Evolutionary conservation across 2,329 filamentous ascomycete genomes (phyloP).

Genomic region (Trichoderma citrinoviride): DNA sequence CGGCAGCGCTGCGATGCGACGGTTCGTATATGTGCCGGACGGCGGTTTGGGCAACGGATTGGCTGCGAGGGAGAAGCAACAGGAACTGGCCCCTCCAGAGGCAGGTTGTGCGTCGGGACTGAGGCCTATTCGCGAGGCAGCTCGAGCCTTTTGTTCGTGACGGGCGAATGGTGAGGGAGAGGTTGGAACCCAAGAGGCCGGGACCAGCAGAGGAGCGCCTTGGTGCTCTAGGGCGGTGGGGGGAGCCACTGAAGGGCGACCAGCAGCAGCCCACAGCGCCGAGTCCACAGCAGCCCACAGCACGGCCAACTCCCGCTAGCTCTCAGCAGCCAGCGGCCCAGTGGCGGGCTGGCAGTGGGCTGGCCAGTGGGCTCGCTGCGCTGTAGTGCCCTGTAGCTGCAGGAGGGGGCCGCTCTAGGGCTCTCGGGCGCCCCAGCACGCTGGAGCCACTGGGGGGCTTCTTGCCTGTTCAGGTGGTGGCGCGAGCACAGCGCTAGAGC

Average conservation of each 20-base stretch:
- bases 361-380: constrained; percentile 14
- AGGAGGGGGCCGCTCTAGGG: neutral
- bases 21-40: constrained; percentile 1
- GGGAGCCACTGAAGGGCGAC: neutral
- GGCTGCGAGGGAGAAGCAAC: constrained; percentile 3
- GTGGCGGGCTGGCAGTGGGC: constrained; percentile 4
- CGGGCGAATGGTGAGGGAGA: constrained; percentile 16
- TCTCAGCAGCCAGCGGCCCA: constrained; percentile 11
- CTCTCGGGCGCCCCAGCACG: neutral
- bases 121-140: constrained; percentile 19
- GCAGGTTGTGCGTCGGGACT: constrained; percentile 14
- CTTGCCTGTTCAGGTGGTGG: neutral
- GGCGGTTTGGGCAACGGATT: constrained; percentile 8
- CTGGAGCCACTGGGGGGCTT: neutral
- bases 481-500: constrained; percentile 4
- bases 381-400: neutral
- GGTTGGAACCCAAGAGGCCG: constrained; percentile 19
- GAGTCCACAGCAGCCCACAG: neutral
- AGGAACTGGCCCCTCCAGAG: constrained; percentile 17
- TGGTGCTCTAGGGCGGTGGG: constrained; percentile 1
- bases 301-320: constrained; percentile 20
- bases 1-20: neutral
- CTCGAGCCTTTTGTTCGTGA: constrained; percentile 20
- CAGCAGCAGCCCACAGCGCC: neutral
- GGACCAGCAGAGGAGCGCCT: constrained; percentile 9